A percentile compares a stretch with the other conserved stretches of the same genome.
Evolutionary conservation across 2,329 filamentous ascomycete genomes (phyloP).

Genomic region (Arthrobotrys sphaeroides): DNA sequence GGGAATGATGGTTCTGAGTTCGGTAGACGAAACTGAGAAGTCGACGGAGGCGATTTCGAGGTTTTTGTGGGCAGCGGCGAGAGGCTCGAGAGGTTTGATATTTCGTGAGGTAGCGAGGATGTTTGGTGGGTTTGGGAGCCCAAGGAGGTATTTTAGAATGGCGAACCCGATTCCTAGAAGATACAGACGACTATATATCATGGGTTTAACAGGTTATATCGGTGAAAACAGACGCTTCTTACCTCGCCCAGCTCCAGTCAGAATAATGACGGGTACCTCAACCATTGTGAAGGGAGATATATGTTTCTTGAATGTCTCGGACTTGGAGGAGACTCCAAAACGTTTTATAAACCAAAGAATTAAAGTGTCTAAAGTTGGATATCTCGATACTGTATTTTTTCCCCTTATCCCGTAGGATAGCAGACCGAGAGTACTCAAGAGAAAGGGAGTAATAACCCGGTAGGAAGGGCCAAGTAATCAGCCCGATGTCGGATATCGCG

Average conservation of each 20-base stretch:
- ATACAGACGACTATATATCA: neutral
- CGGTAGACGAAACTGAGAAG: slow-evolving; percentile 62
- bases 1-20: slow-evolving; percentile 62
- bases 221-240: slow-evolving; percentile 39
- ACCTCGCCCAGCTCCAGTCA: slow-evolving; percentile 73
- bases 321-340: no score
- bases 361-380: no score
- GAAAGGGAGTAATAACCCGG: no score
- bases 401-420: no score
- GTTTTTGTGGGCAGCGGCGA: slow-evolving; percentile 67
- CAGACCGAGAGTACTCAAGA: no score
- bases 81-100: slow-evolving; percentile 65
- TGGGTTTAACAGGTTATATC: neutral
- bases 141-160: slow-evolving; percentile 69
- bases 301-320: neutral
- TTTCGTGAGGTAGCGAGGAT: slow-evolving; percentile 70
- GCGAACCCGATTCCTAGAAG: slow-evolving; percentile 69
- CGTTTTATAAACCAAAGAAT: no score
- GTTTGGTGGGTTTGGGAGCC: slow-evolving; percentile 65
- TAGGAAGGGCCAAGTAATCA: no score
- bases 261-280: slow-evolving; percentile 63
- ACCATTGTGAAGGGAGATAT: slow-evolving; percentile 14
- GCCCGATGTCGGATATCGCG: neutral
- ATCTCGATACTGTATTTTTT: no score
- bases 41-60: slow-evolving; percentile 70